Base-by-base conservation (phyloP, 208 protist genomes). In the Phytomonas sp. region DNA sequence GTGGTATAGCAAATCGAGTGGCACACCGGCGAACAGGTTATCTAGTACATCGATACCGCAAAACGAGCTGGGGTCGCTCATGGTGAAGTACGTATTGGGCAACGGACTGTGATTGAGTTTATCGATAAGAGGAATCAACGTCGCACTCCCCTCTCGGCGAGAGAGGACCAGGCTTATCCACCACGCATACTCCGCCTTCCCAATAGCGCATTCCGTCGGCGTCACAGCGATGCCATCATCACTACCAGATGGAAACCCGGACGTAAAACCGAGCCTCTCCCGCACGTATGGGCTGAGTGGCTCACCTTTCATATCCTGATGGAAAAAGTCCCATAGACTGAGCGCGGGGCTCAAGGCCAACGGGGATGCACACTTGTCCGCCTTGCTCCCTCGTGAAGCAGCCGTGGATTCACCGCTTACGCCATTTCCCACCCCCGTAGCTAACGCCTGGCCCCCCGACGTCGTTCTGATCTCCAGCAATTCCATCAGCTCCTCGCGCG, bases 11-110 rank as follows among this genome's bases (percentile, higher is more conserved):
- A 88, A 76, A 26, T 80, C 75, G 29, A 43, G 75, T 8, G 77
- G 76, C 29, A 95, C 89, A n/a, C 89, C 89, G n/a, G 89, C 89
- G 5, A 95, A 30, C n/a, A 92, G 46, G 79, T 95, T 95, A 64
- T 95, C 86, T 60, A 95, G 73, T 8, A 92, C 78, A 67, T 95
- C 89, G 28, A 95, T 68, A 26, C 89, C 86, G 65, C 84, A 91
- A 56, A 92, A 76, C 36, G 70, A 80, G 29, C 74, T 73, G 61
- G 77, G 79, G 9, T 78, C 84, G 23, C 79, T 76, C 86, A 95
- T 92, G 9, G 87, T 91, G 76, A 89, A 92, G 77, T 87, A 84
- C 72, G 81, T 86, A 74, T 95, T 95, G 9, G 89, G 89, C 59
- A 84, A 67, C 20, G 83, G 79, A 63, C 76, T 72, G 76, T 95